Evolutionary conservation across 192 early-diverging fungal genomes (phyloP), one percentile per base, ranked within the genome.

Genomic region (Diversispora epigaea): DNA sequence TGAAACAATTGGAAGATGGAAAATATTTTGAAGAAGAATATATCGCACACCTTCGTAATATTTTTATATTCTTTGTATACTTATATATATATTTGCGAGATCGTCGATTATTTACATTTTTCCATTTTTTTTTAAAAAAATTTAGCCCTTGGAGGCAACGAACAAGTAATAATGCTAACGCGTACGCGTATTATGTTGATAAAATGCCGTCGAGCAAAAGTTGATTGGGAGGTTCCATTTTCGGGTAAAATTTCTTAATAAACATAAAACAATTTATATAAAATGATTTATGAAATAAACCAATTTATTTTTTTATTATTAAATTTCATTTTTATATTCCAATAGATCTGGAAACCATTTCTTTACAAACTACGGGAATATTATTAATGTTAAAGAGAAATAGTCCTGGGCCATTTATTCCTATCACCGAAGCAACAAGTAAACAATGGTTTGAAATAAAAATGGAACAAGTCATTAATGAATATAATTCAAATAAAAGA

Each of bases 161-260:
- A 98, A 68, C 85, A 95, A 80, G 89, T 95, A 1, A 91, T 90
- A 4, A 85, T 98, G 82, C 79, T 97, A 15, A 96, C 96, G 0
- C 91, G 91, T 68, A 84, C 81, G 65, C 83, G 93, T 4, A 83
- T 97, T 39, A 86, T 95, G 76, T 84, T 96, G 73, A 86, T 93
- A 4, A 84, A 90, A 58, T 91, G 87, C 6, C 89, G 90, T 45
- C 79, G 83, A 56, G 81, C 92, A 0, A 87, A 86, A 44, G 87
- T 93, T 3, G 96, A 97, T 63, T 98, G 93, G 93, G 91, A 90
- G 68, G 88, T 94, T 58, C 85, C 87, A 49, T 94, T 93, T 77
- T 81, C 84, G 32, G 80, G 77, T 61, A 77, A 44, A n/a, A 10
- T 22, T 60, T 49, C 17, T 25, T 39, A 61, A 10, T 10, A 19